These are phyloP conservation scores for Chytriomyces sp. DNA, from an alignment of 192 early-diverging fungal genomes.

Conservation along the genomic window DNA sequence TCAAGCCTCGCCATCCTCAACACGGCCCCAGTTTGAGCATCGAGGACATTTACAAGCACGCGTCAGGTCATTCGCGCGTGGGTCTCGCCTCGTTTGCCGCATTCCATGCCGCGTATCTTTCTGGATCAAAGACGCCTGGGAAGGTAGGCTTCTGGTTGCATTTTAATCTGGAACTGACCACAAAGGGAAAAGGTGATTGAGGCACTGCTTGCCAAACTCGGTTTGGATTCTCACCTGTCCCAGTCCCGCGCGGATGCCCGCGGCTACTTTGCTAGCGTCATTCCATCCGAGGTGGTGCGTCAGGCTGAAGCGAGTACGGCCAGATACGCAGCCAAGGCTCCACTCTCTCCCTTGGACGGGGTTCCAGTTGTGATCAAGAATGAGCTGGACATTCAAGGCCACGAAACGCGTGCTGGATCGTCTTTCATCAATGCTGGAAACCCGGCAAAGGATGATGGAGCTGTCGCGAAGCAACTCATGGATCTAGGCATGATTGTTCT, in stretches of 20 bases:
- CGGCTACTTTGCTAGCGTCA: conserved; percentile 18
- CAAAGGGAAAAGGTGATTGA: conserved; percentile 30
- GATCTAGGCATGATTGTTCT: conserved; percentile 62
- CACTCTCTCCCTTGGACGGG: conserved; percentile 71
- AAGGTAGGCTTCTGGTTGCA: conserved; percentile 10
- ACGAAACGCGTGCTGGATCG: conserved; percentile 59
- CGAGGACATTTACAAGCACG: no score
- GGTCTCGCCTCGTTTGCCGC: conserved; percentile 11
- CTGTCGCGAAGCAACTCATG: conserved; percentile 51
- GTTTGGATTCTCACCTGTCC: conserved; percentile 13
- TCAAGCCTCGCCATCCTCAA: conserved; percentile 5
- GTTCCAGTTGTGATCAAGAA: conserved; percentile 77
- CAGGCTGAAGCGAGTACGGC: conserved; percentile 58
- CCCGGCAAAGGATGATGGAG: conserved; percentile 53
- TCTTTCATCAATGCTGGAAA: conserved; percentile 56
- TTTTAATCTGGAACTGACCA: neutral
- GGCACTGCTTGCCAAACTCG: conserved; percentile 22
- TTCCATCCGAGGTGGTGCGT: conserved; percentile 19
- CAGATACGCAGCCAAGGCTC: conserved; percentile 50
- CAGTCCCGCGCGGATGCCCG: conserved; percentile 9
- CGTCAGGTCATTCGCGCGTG: no score
- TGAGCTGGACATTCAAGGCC: conserved; percentile 61
- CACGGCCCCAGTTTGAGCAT: no score
- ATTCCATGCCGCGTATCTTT: conserved; percentile 32
- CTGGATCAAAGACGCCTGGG: conserved; percentile 29